phyloP scores from a whole-genome alignment of 2,329 filamentous ascomycete genomes.

The Shiraia bambusicola region DNA sequence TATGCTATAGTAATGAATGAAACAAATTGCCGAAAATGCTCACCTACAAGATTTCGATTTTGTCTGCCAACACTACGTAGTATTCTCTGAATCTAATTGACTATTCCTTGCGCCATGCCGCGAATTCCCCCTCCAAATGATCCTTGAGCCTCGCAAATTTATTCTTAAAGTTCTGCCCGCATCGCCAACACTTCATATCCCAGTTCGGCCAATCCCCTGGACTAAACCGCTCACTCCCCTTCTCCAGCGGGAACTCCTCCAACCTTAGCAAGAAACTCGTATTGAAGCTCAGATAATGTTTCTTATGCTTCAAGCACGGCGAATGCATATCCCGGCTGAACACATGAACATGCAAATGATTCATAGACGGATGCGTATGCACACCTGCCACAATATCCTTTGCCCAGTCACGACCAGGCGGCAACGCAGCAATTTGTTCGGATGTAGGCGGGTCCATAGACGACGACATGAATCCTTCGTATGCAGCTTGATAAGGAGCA shows the following conservation, averaged over 20 bases:
- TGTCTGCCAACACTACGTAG: too few relatives aligned
- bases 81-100: too few relatives aligned
- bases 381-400: conserved; percentile 74
- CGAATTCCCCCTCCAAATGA: conserved; percentile 75
- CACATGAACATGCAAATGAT: conserved; percentile 86
- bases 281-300: conserved; percentile 91
- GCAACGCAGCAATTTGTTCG: conserved; percentile 52
- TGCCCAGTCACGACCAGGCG: conserved; percentile 75
- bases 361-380: conserved; percentile 89
- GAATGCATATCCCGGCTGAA: conserved; percentile 78
- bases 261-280: conserved; percentile 81
- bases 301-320: conserved; percentile 70
- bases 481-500: conserved; percentile 60
- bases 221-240: conserved; percentile 64
- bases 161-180: conserved; percentile 71
- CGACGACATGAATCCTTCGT: conserved; percentile 51
- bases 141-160: conserved; percentile 72
- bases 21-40: background rate
- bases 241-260: conserved; percentile 73
- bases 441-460: conserved; percentile 26
- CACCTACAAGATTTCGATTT: too few relatives aligned
- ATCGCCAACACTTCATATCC: conserved; percentile 83
- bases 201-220: conserved; percentile 62
- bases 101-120: conserved; percentile 63
- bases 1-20: too few relatives aligned